Evolutionary conservation across 164 flowering plant species (phyloP), one percentile per base, ranked within the genome.

Genomic region (Vitis rotundifolia): DNA sequence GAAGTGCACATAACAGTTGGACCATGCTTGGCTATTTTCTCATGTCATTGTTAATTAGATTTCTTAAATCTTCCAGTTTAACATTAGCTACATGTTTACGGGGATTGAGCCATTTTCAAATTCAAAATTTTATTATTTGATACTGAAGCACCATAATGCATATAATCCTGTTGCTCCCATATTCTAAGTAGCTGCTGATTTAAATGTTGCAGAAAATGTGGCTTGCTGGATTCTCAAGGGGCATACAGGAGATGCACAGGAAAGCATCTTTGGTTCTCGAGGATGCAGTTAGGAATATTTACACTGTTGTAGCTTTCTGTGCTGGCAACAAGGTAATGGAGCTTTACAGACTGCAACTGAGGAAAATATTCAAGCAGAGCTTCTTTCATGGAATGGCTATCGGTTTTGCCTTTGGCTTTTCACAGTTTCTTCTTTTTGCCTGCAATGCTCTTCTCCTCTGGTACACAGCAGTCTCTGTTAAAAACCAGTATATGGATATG

Each of bases 181-280:
- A 26, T 63, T 22, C 57, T 61, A 69, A 73, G 28, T 37, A 1
- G 44, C 13, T 62, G 22, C 2, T 56, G 48, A 15, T 54, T 49
- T 48, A 11, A 29, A 67, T 73, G 54, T 77, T 91, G 77, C 90
- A 93, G 98, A 95, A 95, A 80, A 49, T 90, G 73, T 95, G 99
- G 99, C 97, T 95, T 76, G 98, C 93, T 77, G 99, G 99, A 67
- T 95, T 95, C 71, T 95, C 99, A 11, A 89, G 87, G 79, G 99
- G 99, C 63, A 95, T 95, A 70, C 98, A 93, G 75, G 98, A 93
- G 85, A 95, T 93, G 98, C 98, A 95, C 70, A 74, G 95, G 73
- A 93, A 91, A 75, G 99, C 99, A 54, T 91, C 98, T 64, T 79
- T 93, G 84, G 97, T 95, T 70, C 93, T 93, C 50, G 99, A 93